Evolutionary conservation across 2,329 filamentous ascomycete species (phyloP), one percentile per base, ranked within the genome.

Genomic region (Claviceps sp.): DNA sequence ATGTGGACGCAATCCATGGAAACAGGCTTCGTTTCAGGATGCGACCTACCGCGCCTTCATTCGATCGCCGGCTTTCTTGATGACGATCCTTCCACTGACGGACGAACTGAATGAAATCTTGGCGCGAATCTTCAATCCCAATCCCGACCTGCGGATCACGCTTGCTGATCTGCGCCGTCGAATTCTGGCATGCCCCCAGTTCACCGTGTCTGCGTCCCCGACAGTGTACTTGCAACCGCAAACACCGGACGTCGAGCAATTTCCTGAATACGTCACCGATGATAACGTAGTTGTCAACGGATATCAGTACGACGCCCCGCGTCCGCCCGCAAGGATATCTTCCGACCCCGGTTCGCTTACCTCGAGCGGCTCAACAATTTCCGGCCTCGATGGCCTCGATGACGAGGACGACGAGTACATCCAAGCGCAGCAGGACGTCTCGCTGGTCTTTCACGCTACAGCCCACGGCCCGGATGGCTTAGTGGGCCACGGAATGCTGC

Each of bases 1-100:
- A 49, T 98, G 93, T 71, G 93, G 93, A 64, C 88, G 93, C 67
- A 98, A 98, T 71, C 93, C 93, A 54, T 98, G 93, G 93, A 97
- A 97, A 73, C 86, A 93, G 66, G 93, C 93, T 55, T 95, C 89
- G 13, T 75, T 82, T 60, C 88, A 95, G 67, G 93, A 98, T 69
- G 88, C 88, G 57, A 97, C 93, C 45, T 98, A 97, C 78, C 82
- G 86, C 62, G 90, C 90, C 51, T 97, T 86, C 71, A 79, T 86
- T 60, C 85, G 85, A 73, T 88, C 89, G 64, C 81, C 82, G 55
- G 83, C 85, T 64, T 98, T 97, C 68, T 74, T 98, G 58, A 86
- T 89, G 74, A 86, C 88, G 56, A 98, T 98, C 61, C 78, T 98
- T 52, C 91, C 93, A 22, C 71, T 98, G 62, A 90, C 93, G 52